Percentiles rank a stretch among this genome's conserved stretches.
Conservation (phyloP, 345 rosid species). For the Pistacia vera region DNA sequence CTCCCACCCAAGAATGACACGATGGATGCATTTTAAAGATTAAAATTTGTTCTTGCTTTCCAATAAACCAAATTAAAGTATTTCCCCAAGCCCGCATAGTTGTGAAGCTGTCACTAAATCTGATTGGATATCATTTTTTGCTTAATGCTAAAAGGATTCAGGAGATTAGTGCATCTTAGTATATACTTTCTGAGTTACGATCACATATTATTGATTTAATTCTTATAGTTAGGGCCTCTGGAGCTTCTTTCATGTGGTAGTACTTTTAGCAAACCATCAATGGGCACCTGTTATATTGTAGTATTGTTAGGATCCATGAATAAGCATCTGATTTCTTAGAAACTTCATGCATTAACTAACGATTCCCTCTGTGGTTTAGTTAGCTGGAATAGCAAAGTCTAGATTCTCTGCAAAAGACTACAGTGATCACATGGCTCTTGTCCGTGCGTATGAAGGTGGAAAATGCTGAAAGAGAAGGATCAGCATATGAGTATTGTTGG, state of each 20-base stretch:
- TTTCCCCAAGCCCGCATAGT: background rate
- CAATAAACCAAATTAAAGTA: background rate
- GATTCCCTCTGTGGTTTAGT: slow-evolving; percentile 41
- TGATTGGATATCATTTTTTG: background rate
- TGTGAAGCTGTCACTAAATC: background rate
- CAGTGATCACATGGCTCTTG: slow-evolving; percentile 99
- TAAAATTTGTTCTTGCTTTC: no score
- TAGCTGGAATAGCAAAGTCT: slow-evolving; percentile 94
- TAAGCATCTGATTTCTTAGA: slow-evolving; percentile 3
- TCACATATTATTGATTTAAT: background rate
- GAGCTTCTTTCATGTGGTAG: background rate
- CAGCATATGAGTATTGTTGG: slow-evolving; percentile 97
- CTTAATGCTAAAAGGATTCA: background rate
- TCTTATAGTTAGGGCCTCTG: background rate
- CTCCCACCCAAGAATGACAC: background rate
- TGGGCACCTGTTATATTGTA: background rate
- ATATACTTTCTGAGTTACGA: background rate
- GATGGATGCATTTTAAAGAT: background rate
- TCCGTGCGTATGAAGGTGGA: slow-evolving; percentile 99
- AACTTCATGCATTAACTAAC: slow-evolving; percentile 7
- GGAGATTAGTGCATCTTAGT: background rate
- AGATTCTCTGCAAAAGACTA: slow-evolving; percentile 97
- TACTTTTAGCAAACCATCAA: background rate
- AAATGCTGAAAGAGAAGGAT: slow-evolving; percentile 95
- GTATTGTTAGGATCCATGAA: slow-evolving; percentile 7